Evolutionary conservation across 73 alveolate species (phyloP).

Genomic region (Paraurostyla sp.): DNA sequence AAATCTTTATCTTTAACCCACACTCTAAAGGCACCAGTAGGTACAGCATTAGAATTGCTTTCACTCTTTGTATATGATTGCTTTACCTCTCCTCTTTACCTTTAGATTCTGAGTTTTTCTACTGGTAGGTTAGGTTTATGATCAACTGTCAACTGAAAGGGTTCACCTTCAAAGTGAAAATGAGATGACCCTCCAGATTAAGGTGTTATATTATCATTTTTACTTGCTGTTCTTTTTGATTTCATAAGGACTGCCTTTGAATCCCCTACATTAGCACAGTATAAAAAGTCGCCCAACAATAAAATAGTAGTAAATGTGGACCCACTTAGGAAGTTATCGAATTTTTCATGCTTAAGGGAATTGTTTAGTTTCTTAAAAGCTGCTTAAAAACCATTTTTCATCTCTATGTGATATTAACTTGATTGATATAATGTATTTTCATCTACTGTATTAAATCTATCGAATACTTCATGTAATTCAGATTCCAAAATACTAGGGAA

Average conservation of each 20-base stretch:
- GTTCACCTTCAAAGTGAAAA: constrained; percentile 16
- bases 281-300: background rate
- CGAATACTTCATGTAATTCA: background rate
- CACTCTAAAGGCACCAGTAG: constrained; percentile 84
- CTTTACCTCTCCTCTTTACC: constrained; percentile 78
- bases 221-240: background rate
- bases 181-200: background rate
- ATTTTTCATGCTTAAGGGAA: background rate
- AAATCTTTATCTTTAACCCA: constrained; percentile 79
- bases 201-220: background rate
- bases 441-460: background rate
- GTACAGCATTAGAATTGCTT: constrained; percentile 69
- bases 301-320: constrained; percentile 12
- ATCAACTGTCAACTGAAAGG: constrained; percentile 55
- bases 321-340: constrained; percentile 16
- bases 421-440: background rate
- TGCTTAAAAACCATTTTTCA: background rate
- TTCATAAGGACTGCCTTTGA: constrained; percentile 15
- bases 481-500: background rate
- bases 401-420: background rate
- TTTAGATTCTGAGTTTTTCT: constrained; percentile 75
- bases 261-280: constrained; percentile 51
- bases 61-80: background rate
- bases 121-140: constrained; percentile 81
- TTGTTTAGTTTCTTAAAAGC: background rate